Base-by-base conservation (phyloP, 306 rosid genomes). In the Lathyrus oleraceus region DNA sequence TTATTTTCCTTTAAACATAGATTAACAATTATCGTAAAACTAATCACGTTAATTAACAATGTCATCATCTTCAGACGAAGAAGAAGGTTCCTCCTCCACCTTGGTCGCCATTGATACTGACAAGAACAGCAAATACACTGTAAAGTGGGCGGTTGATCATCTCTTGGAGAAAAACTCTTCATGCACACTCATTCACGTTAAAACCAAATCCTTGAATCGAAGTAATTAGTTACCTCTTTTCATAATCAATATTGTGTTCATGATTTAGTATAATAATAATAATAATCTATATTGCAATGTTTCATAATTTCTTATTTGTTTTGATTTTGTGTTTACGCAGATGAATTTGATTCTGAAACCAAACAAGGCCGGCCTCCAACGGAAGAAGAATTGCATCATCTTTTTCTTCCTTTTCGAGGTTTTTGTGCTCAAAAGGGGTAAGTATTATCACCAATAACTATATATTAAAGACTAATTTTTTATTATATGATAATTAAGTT, bases 361-460 rank as follows among this genome's bases (percentile, higher is more conserved):
- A 79, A 66, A 78, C 85, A 85, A 56, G 87, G 71, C 60, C 89
- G 80, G 20, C 81, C 85, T 11, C 88, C 91, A 15, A 81, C 85
- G 5, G 84, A 87, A 61, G 81, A 74, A 12, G 91, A 90, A 78
- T 36, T 85, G 79, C 90, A 79, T 4, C 86, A 78, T 0, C 75
- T 89, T 44, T 85, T 91, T 69, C 97, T 91, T 69, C 90, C 96
- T 9, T 91, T 76, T 38, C 69, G 95, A 3, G 97, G 91, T 76
- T 82, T 87, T 72, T 89, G 97, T 70, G 94, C 93, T 8, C 75
- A 59, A 91, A 85, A 79, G 89, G 97, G 86, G 97, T 91, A 35
- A 35, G 39, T 35, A 35, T 35, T 35, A 35, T 32, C 38, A 5
- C 38, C 10, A 35, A 8, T 35, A 6, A 35, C 0, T 35, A 7